These are phyloP conservation scores for Aspergillus spinulosporus DNA, from an alignment of 2,329 filamentous ascomycete genomes.

Conservation along the genomic window DNA sequence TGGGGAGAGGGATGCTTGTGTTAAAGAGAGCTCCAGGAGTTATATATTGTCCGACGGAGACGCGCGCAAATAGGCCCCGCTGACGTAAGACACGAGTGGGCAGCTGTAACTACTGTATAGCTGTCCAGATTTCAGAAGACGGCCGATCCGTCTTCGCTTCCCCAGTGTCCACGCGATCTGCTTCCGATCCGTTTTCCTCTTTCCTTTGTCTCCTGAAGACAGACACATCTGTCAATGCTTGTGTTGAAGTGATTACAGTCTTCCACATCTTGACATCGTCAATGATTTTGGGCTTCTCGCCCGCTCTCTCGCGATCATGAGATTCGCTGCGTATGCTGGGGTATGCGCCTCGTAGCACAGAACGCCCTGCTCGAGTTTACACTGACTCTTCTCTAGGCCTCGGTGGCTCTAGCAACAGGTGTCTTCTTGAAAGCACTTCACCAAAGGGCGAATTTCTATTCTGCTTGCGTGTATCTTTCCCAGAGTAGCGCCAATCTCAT, in stretches of 20 bases:
- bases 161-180: constrained; percentile 18
- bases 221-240: constrained; percentile 21
- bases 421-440: constrained; percentile 90
- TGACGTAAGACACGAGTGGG: constrained; percentile 23
- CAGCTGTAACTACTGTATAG: constrained; percentile 18
- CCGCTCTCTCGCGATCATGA: constrained; percentile 41
- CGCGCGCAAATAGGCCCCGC: constrained; percentile 13
- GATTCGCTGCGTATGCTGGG: constrained; percentile 54
- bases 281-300: constrained; percentile 32
- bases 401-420: constrained; percentile 76
- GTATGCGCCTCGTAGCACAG: constrained; percentile 33
- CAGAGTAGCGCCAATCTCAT: constrained; percentile 95
- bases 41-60: background rate
- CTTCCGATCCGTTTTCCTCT: background rate
- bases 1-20: background rate
- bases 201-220: constrained; percentile 2
- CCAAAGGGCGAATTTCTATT: constrained; percentile 97
- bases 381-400: constrained; percentile 57
- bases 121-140: constrained; percentile 24
- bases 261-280: constrained; percentile 20
- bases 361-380: background rate
- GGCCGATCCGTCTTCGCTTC: constrained; percentile 16
- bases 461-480: constrained; percentile 91
- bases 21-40: background rate
- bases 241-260: constrained; percentile 10